Percentiles rank a stretch among this genome's conserved stretches.
phyloP scores from a whole-genome alignment of 768 basidiomycete species.

The Serendipita sp. region DNA sequence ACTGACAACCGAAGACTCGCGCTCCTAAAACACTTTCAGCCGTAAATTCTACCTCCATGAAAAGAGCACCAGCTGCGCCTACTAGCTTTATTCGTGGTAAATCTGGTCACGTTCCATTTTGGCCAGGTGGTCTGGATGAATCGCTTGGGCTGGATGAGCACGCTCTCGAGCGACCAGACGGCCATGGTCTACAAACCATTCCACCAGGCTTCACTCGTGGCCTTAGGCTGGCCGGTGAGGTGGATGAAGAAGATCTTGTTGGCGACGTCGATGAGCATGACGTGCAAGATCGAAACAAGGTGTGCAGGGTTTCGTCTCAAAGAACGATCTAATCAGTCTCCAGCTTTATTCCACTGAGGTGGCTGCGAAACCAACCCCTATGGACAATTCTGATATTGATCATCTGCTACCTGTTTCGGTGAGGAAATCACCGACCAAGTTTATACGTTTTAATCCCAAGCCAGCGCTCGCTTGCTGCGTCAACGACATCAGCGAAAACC shows the following conservation, averaged over 20 bases:
- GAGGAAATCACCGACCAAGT: constrained; percentile 9
- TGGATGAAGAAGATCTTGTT: constrained; percentile 13
- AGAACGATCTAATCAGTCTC: not conserved
- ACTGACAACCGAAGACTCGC: constrained; percentile 29
- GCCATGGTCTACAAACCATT: constrained; percentile 36
- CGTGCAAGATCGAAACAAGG: constrained; percentile 16
- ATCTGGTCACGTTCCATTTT: constrained; percentile 83
- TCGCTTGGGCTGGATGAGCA: constrained; percentile 26
- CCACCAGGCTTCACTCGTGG: constrained; percentile 78
- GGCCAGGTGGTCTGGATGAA: constrained; percentile 83
- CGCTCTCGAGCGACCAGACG: constrained; percentile 17
- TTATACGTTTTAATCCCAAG: not conserved
- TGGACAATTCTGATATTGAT: constrained; percentile 42
- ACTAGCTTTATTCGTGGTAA: constrained; percentile 86
- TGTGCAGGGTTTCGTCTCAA: not conserved
- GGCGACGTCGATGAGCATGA: constrained; percentile 9
- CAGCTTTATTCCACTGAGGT: not conserved
- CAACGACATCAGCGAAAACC: not conserved
- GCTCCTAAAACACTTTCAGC: constrained; percentile 46
- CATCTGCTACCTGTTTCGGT: constrained; percentile 47
- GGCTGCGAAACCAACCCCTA: not conserved
- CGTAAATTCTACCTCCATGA: constrained; percentile 69
- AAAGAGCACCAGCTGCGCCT: constrained; percentile 65
- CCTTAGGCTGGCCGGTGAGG: constrained; percentile 50
- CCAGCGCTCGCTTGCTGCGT: not conserved